phyloP scores from a whole-genome alignment of 371 early-diverging fungal species.

The Scutellospora calospora region DNA sequence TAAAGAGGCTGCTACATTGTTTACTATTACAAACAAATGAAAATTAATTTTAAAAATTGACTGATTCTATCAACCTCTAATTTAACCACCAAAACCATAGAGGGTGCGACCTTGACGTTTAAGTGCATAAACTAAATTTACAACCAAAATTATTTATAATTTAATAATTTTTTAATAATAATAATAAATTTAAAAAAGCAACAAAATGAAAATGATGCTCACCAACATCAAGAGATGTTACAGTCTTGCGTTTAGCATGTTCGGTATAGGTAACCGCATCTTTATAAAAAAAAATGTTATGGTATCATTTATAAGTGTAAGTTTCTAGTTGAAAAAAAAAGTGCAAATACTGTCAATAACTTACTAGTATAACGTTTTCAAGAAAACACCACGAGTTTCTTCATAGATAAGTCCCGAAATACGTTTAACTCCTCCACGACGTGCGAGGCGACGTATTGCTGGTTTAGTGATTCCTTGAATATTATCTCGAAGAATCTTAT shows the following conservation, averaged over 20 bases:
- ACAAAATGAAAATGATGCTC: too few relatives aligned
- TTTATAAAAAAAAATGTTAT: background rate
- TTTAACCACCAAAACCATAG: constrained; percentile 60
- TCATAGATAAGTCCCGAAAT: constrained; percentile 99
- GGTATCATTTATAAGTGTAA: too few relatives aligned
- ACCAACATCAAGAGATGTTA: constrained; percentile 82
- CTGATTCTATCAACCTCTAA: too few relatives aligned
- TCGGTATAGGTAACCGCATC: constrained; percentile 99
- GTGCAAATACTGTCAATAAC: too few relatives aligned
- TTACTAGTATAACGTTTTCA: constrained; percentile 92
- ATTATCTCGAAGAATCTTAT: constrained; percentile 99
- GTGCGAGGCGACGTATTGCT: constrained; percentile 99
- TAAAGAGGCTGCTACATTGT: too few relatives aligned
- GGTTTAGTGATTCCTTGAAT: constrained; percentile 99
- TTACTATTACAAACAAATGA: too few relatives aligned
- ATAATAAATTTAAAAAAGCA: too few relatives aligned
- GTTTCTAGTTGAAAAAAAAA: too few relatives aligned
- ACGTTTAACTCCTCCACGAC: constrained; percentile 99
- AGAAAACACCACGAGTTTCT: constrained; percentile 99
- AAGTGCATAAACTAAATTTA: constrained; percentile 42
- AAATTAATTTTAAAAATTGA: too few relatives aligned
- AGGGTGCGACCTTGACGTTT: constrained; percentile 97
- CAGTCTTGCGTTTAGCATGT: constrained; percentile 99
- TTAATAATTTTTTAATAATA: too few relatives aligned
- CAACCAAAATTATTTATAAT: too few relatives aligned